These are phyloP conservation scores for Leccinellum rugosiceps DNA, from an alignment of 768 basidiomycete species.

Conservation along the genomic window DNA sequence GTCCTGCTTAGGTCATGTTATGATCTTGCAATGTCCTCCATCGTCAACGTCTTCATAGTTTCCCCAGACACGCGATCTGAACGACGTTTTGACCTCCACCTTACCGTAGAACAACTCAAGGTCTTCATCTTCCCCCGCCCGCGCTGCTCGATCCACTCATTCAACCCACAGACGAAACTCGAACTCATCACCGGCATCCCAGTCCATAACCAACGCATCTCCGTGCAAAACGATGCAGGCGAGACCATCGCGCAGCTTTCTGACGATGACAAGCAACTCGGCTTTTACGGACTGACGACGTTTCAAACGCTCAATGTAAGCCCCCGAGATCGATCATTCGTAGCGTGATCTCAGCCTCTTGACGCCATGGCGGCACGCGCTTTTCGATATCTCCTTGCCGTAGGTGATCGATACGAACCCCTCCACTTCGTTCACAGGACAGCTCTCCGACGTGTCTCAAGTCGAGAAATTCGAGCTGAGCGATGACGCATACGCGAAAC, in stretches of 20 bases:
- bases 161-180: constrained; percentile 59
- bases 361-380: too few species aligned
- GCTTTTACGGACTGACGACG: constrained; percentile 70
- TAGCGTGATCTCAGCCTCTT: neutral
- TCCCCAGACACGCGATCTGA: constrained; percentile 92
- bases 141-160: neutral
- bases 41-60: constrained; percentile 69
- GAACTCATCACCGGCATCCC: constrained; percentile 92
- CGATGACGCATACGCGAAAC: constrained; percentile 73
- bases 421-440: constrained; percentile 70
- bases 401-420: constrained; percentile 65
- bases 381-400: constrained; percentile 48
- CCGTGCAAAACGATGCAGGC: constrained; percentile 56
- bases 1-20: constrained; percentile 7
- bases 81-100: constrained; percentile 73
- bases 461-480: constrained; percentile 93
- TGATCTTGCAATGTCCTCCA: constrained; percentile 32
- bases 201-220: constrained; percentile 63
- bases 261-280: constrained; percentile 67
- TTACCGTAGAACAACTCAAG: constrained; percentile 80
- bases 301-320: constrained; percentile 81
- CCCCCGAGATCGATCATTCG: neutral
- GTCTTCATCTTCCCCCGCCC: constrained; percentile 36
- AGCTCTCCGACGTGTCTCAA: constrained; percentile 77
- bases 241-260: constrained; percentile 51